phyloP scores from a whole-genome alignment of 2,329 filamentous ascomycete genomes.

The Paecilomyces variotii region DNA sequence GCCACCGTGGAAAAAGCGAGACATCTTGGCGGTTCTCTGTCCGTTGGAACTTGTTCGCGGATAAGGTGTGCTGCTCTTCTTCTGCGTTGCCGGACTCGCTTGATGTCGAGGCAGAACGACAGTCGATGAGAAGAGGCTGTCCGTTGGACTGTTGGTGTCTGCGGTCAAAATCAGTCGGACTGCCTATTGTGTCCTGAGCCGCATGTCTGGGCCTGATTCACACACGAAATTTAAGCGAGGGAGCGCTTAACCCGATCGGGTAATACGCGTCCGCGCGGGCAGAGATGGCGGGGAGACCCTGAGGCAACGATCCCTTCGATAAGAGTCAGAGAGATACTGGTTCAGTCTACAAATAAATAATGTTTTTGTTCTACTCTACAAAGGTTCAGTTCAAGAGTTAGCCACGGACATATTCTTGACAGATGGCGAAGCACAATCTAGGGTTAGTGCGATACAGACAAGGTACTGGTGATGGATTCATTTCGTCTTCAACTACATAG shows the following conservation, averaged over 20 bases:
- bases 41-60: background rate
- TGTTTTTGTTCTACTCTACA: no score
- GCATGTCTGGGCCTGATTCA: constrained; percentile 24
- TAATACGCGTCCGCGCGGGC: constrained; percentile 2
- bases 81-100: background rate
- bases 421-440: background rate
- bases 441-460: background rate
- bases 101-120: background rate
- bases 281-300: background rate
- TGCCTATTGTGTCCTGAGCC: constrained; percentile 16
- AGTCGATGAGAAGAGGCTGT: constrained; percentile 5
- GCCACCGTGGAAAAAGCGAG: constrained; percentile 93
- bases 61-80: background rate
- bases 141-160: constrained; percentile 1
- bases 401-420: background rate
- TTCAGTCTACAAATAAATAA: no score
- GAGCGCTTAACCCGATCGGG: constrained; percentile 28
- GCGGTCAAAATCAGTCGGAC: constrained; percentile 18
- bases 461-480: background rate
- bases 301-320: background rate
- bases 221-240: constrained; percentile 41
- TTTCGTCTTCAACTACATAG: background rate
- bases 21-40: constrained; percentile 54
- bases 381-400: background rate
- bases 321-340: background rate